Base-by-base conservation (phyloP, 2,329 filamentous ascomycete species). In the Fusarium sp. region DNA sequence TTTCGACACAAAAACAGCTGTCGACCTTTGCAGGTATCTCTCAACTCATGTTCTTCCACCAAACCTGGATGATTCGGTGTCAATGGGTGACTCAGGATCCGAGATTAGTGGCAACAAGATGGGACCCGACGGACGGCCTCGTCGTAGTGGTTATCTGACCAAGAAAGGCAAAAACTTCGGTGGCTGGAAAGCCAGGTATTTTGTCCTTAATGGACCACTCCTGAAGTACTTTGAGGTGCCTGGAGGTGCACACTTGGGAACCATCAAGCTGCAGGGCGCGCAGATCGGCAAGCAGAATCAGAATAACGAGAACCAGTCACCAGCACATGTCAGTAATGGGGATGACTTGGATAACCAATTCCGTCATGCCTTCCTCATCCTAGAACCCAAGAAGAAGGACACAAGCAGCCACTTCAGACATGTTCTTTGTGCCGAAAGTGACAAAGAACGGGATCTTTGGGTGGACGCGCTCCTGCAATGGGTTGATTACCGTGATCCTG, bases 101-200 rank as follows among this genome's bases (percentile, higher is more conserved):
- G 77, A 78, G 48, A 68, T 59, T 5, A 77, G 67, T 29, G 66
- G 80, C 78, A 41, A 78, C 76, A 55, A 77, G 75, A 81, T 83
- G 6, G 88, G 89, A 1, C 84, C 88, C 8, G 88, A 91, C 72
- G 89, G 89, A 6, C 88, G 90, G 48, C 89, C 91, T 11, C 85
- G 90, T 62, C 93, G 93, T 76, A 94, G 91, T 76, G 96, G 96
- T 11, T 99, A 98, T 79, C 83, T 99, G 49, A 98, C 96, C 3
- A 99, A 99, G 83, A 89, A 93, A 72, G 96, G 96, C 48, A 99
- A 99, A 84, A 98, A 98, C 76, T 99, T 99, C 81, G 96, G 96
- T 52, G 96, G 96, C 48, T 99, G 96, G 96, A 99, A 99, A 80
- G 94, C 94, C 13, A 82, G 88, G 33, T 90, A 88, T 75, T 91